Base-by-base conservation (phyloP, 306 rosid species). In the Quercus engelmannii region DNA sequence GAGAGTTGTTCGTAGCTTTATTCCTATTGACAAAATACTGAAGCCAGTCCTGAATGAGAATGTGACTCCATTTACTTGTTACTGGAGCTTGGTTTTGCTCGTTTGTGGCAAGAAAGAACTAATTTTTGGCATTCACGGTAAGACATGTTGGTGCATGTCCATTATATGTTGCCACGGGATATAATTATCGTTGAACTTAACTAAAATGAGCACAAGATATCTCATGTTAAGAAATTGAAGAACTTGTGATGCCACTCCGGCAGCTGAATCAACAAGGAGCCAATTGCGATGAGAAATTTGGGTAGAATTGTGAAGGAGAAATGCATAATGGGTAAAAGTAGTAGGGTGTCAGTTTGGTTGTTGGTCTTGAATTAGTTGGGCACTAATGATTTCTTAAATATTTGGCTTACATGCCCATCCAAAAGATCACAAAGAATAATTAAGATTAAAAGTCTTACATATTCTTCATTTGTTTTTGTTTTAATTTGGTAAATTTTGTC, bases 41-140 rank as follows among this genome's bases (percentile, higher is more conserved):
- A 88, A 88, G 71, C 97, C 97, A 26, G 89, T 89, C 74, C 81
- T 94, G 56, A 67, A 86, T 55, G 98, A 94, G 88, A 84, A 91
- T 78, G 90, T 91, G 87, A 91, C 94, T 33, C 97, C 97, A 5
- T 81, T 91, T 74, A 92, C 98, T 58, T 94, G 98, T 82, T 92
- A 88, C 86, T 94, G 96, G 97, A 88, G 88, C 76, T 82, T 94
- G 43, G 92, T 92, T 69, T 73, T 92, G 81, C 82, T 91, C 76
- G 41, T 90, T 23, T 78, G 77, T 2, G 92, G 75, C 55, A 93
- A 92, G 85, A 82, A 85, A n/a, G 89, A 92, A 59, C 75, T 91
- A 74, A 78, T 83, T 86, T 86, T 61, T 87, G 33, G 92, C 90
- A 79, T 92, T 91, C 69, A 89, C 84, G 97, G 99, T 91, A 80